Evolutionary conservation across 306 rosid species (phyloP), one percentile per base, ranked within the genome.

Genomic region (Pyrus communis): DNA sequence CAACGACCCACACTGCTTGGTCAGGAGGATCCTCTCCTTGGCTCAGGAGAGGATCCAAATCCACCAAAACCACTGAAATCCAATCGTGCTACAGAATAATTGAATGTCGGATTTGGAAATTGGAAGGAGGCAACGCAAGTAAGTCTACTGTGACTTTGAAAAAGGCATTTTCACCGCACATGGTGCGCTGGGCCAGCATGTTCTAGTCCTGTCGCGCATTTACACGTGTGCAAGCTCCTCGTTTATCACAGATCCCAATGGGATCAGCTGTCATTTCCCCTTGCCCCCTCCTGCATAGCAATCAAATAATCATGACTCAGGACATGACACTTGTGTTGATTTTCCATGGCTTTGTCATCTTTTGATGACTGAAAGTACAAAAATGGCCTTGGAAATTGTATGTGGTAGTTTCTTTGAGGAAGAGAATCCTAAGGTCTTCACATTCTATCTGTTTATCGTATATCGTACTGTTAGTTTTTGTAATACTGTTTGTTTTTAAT

Each of bases 191-290:
- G 89, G 65, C 91, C 96, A 49, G 9, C 52, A 14, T 85, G 88
- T 78, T 79, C 67, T 80, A 77, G 31, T 82, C 77, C 77, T 80
- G 92, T 91, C 85, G 59, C 75, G 77, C 92, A 82, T 87, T 91
- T 88, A 88, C 98, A 91, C 96, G 97, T 91, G 98, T 82, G 87
- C 69, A 42, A 10, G 59, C 69, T 30, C 22, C 55, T 80, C 79
- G 67, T 65, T 78, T 80, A 76, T 79, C 82, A 65, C 75, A 15
- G 77, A 86, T 86, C 88, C 92, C 87, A 40, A 80, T 70, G 7
- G 78, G 83, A 85, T 87, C 83, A 75, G 77, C 83, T 83, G 77
- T 73, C 83, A 83, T 61, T 30, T 12, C 5, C 8, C 55, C 77
- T 76, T 88, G 88, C 84, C 83, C 75, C 88, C 87, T 8, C 78